Evolutionary conservation across 108 stramenopile genomes (phyloP), one percentile per base, ranked within the genome.

Genomic region (Skeletonema costatum): DNA sequence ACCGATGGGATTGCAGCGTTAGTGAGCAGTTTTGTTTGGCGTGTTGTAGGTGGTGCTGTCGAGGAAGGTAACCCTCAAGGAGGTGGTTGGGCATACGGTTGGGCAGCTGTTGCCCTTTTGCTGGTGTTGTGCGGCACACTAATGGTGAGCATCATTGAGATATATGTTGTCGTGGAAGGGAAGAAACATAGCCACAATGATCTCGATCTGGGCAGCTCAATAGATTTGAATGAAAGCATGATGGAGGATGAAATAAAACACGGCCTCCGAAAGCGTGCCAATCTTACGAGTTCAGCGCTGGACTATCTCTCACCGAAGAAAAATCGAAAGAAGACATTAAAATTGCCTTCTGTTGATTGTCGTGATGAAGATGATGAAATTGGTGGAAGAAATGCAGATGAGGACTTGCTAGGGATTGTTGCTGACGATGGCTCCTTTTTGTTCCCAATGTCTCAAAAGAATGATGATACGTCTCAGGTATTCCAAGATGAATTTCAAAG

Each of bases 41-140:
- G 80, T 32, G 66, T 91, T 41, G 90, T 95, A 11, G 91, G 87
- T 17, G 71, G 73, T 21, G 86, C 89, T 39, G 91, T 94, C 4
- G 87, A 83, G 50, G 81, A 87, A 56, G 90, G 85, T 29, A 77
- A 87, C 68, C 81, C 83, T n/a, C 85, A 89, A 60, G 89, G 86
- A 32, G 86, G 69, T 32, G 93, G 93, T 1, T 95, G 93, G 93
- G 87, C 87, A 10, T 95, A 91, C 66, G 91, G 93, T 2, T 95
- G 93, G 93, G 90, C 92, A 12, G 90, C 87, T 13, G 89, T 92
- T 7, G 91, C 93, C 32, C 56, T 95, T 48, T 56, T 95, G 66
- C 51, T 95, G 6, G 77, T 95, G 10, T 68, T 90, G 0, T 91
- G 88, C 74, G 86, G 89, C 25, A 79, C 92, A 63, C 69, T 95